These are phyloP conservation scores for Phytophthora ohioensis DNA, from an alignment of 352 stramenopile genomes.

Conservation along the genomic window DNA sequence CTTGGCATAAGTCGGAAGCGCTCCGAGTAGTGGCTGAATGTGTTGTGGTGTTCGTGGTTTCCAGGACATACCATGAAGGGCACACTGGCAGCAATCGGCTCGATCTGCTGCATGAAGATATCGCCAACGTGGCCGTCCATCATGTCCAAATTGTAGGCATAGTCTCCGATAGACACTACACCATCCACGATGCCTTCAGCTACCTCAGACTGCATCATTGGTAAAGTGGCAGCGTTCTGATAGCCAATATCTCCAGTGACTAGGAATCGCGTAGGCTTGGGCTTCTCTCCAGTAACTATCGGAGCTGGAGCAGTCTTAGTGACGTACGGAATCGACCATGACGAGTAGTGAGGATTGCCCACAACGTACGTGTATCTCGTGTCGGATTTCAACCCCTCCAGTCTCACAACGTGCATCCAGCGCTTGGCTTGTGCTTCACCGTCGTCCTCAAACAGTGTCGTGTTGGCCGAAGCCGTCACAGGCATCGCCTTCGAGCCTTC, in stretches of 20 bases:
- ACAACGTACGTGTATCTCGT: conserved; percentile 85
- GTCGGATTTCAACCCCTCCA: conserved; percentile 67
- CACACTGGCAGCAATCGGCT: conserved; percentile 78
- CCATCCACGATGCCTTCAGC: conserved; percentile 75
- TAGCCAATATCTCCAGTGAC: conserved; percentile 89
- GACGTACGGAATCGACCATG: conserved; percentile 79
- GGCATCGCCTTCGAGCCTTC: conserved; percentile 37
- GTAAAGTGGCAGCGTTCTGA: conserved; percentile 84
- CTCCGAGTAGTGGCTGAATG: conserved; percentile 88
- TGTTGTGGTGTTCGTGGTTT: conserved; percentile 91
- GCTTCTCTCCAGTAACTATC: conserved; percentile 20
- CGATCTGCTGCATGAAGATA: conserved; percentile 92
- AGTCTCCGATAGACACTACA: conserved; percentile 88
- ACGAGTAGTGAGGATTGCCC: conserved; percentile 66
- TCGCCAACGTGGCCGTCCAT: conserved; percentile 83
- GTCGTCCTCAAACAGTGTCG: conserved; percentile 69
- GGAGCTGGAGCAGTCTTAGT: conserved; percentile 68
- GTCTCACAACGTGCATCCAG: conserved; percentile 69
- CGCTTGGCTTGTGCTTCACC: conserved; percentile 60
- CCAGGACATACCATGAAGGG: conserved; percentile 91
- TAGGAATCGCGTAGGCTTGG: conserved; percentile 71
- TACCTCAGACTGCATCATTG: conserved; percentile 89
- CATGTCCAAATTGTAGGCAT: conserved; percentile 88
- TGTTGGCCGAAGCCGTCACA: conserved; percentile 53
- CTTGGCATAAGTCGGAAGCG: conserved; percentile 86